Conservation (phyloP, 495 filamentous ascomycete genomes). For the Lepidopterella palustris region DNA sequence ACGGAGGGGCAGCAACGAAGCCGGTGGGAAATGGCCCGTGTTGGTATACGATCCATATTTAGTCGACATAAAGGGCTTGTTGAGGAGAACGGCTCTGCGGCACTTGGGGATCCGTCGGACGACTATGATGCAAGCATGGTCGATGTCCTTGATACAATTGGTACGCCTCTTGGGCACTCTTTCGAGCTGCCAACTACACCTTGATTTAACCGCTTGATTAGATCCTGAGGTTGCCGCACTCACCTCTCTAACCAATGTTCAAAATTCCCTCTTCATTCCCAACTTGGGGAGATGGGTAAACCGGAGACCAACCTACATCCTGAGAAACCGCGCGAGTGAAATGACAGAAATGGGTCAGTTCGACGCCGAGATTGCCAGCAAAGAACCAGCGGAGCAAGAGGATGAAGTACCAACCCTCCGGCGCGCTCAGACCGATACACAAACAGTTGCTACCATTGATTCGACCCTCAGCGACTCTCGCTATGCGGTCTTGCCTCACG, state of each 20-base stretch:
- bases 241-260: conserved; percentile 70
- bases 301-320: conserved; percentile 63
- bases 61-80: too few species aligned
- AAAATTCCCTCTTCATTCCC: conserved; percentile 71
- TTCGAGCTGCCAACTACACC: too few species aligned
- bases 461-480: conserved; percentile 41
- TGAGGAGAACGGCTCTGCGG: too few species aligned
- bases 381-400: conserved; percentile 2
- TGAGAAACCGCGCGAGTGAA: conserved; percentile 45
- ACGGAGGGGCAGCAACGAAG: too few species aligned
- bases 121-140: conserved; percentile 45
- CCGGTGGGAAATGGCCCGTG: too few species aligned
- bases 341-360: conserved; percentile 11
- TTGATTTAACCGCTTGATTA: conserved; percentile 34
- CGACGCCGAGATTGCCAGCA: conserved; percentile 9
- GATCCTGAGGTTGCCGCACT: conserved; percentile 70
- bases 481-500: conserved; percentile 59
- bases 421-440: conserved; percentile 21
- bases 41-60: too few species aligned
- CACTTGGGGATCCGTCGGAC: too few species aligned
- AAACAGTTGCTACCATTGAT: conserved; percentile 38
- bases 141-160: conserved; percentile 57
- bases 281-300: conserved; percentile 53
- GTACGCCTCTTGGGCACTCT: not conserved
- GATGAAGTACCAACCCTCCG: conserved; percentile 15